Conservation (phyloP, 129 eudicot genomes). For the Rutidosis leptorrhynchoides region DNA sequence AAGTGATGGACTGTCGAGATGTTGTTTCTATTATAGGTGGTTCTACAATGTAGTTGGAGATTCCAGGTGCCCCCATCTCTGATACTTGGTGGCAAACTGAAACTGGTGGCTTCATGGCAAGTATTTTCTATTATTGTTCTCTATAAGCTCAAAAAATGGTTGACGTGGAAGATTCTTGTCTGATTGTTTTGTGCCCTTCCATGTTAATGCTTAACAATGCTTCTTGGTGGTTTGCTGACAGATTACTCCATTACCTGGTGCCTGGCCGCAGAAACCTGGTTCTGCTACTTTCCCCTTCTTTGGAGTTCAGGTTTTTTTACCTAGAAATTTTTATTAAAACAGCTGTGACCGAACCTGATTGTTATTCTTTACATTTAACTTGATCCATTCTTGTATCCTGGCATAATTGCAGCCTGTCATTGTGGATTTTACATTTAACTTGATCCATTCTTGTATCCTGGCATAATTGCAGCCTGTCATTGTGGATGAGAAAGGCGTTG, state of each 20-base stretch:
- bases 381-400: background rate
- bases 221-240: too few relatives aligned
- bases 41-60: constrained; percentile 87
- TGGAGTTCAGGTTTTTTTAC: constrained; percentile 89
- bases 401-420: too few relatives aligned
- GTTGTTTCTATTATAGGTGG: constrained; percentile 51
- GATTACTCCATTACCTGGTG: constrained; percentile 98
- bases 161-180: too few relatives aligned
- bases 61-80: constrained; percentile 88
- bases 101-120: constrained; percentile 96
- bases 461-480: constrained; percentile 68
- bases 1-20: too few relatives aligned
- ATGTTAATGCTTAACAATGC: too few relatives aligned
- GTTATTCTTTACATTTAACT: background rate
- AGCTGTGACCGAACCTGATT: too few relatives aligned
- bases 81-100: constrained; percentile 99
- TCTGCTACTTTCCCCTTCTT: constrained; percentile 98
- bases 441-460: background rate
- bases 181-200: too few relatives aligned
- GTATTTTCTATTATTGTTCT: background rate
- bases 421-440: background rate
- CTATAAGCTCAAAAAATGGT: too few relatives aligned
- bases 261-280: constrained; percentile 99
- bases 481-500: constrained; percentile 94
- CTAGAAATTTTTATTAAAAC: too few relatives aligned